These are phyloP conservation scores for Plantago coronopus DNA, from an alignment of 305 asterid species.

Conservation along the genomic window DNA sequence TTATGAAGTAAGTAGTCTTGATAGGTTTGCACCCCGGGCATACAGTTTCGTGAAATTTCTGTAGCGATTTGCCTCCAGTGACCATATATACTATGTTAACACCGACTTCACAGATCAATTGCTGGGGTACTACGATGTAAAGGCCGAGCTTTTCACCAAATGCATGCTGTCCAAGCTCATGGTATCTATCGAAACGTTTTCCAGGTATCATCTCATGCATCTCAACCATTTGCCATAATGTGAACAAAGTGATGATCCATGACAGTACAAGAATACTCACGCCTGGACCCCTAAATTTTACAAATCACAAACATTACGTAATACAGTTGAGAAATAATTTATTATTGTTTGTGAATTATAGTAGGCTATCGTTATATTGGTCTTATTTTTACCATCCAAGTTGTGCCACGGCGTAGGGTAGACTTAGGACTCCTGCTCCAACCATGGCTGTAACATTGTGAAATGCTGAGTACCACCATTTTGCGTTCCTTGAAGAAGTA, in stretches of 20 bases:
- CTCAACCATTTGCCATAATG: constrained; percentile 59
- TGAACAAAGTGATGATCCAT: constrained; percentile 44
- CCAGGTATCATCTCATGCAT: constrained; percentile 58
- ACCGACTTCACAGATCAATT: constrained; percentile 50
- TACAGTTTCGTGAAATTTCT: constrained; percentile 37
- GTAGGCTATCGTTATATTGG: not conserved
- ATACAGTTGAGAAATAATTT: not conserved
- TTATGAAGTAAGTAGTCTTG: constrained; percentile 36
- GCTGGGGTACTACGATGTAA: constrained; percentile 48
- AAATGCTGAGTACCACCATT: constrained; percentile 45
- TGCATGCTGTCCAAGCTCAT: constrained; percentile 46
- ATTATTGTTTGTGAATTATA: not conserved
- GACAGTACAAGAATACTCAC: constrained; percentile 31
- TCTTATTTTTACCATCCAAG: constrained; percentile 33
- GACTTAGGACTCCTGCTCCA: constrained; percentile 42
- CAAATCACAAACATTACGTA: not conserved
- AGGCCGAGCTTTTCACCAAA: constrained; percentile 52
- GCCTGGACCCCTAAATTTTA: constrained; percentile 45
- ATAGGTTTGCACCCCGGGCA: constrained; percentile 24
- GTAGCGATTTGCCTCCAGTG: constrained; percentile 46
- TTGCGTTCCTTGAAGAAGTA: constrained; percentile 36
- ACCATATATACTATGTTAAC: constrained; percentile 51
- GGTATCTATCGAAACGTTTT: constrained; percentile 51
- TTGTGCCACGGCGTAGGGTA: constrained; percentile 36
- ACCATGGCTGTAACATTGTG: constrained; percentile 40